phyloP scores from a whole-genome alignment of 257 asterid species.

The Handroanthus guayacan region DNA sequence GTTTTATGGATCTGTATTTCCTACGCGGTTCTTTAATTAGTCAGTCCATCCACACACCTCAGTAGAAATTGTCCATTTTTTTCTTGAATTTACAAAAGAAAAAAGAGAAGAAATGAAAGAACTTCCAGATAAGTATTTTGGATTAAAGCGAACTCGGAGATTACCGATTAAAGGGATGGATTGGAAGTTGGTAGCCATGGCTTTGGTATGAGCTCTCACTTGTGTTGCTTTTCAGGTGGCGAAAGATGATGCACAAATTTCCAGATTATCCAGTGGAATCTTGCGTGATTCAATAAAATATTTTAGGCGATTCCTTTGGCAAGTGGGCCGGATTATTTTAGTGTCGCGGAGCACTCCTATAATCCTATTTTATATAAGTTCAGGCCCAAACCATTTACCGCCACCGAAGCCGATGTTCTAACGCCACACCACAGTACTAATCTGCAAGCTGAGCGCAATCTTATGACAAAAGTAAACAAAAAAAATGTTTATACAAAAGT shows the following conservation, averaged over 20 bases:
- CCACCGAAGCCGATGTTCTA: no score
- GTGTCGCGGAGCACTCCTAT: not conserved
- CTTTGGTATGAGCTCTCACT: constrained; percentile 21
- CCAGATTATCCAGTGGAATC: constrained; percentile 19
- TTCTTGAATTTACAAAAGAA: not conserved
- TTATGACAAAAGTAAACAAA: no score
- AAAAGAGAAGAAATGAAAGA: not conserved
- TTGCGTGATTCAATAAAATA: not conserved
- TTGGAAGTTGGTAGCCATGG: constrained; percentile 89
- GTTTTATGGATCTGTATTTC: no score
- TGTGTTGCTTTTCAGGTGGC: not conserved
- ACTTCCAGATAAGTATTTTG: not conserved
- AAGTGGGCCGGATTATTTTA: not conserved
- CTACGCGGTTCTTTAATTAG: not conserved
- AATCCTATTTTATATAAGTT: not conserved
- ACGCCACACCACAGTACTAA: no score
- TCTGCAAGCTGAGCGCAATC: no score
- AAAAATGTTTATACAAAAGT: no score
- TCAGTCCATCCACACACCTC: not conserved
- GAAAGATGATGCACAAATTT: constrained; percentile 35
- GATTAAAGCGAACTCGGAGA: no score
- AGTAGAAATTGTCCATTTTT: not conserved
- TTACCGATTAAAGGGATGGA: constrained; percentile 83
- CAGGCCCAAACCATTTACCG: not conserved
- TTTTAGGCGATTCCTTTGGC: not conserved